Evolutionary conservation across 768 basidiomycete genomes (phyloP), one percentile per base, ranked within the genome.

Genomic region (Calocybe gangraenosa): DNA sequence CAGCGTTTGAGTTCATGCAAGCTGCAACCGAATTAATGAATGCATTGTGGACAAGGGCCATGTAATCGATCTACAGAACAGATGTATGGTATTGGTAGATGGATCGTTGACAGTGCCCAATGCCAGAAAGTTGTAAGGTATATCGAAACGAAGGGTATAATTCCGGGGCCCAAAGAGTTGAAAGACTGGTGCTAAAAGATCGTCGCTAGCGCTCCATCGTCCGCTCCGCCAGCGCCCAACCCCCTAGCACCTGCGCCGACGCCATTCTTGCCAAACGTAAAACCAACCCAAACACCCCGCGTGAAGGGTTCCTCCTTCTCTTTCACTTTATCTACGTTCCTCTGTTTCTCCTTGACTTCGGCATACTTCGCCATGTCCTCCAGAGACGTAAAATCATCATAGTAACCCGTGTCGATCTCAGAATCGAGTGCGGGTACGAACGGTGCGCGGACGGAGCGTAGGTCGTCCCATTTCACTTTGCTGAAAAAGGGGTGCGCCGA

Each of bases 311-410:
- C 89, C 3, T 89, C 91, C 63, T 88, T 88, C 70, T 98, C 95
- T 64, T 77, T 82, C 14, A 97, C 89, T 46, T 78, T 78, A 19
- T 95, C 95, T 19, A 99, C 94, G 60, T 97, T 94, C 58, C 69
- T 73, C 67, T 97, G 93, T 67, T 98, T 99, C 73, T 96, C 96
- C 65, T 88, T 81, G 6, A 99, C 96, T 64, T 99, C 95, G 9
- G 94, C 92, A 60, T 98, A 98, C 69, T 98, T 98, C 40, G 91
- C 92, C 94, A 97, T 97, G 60, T 98, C 95, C 47, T 94, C 90
- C 3, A 77, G 69, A 3, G 79, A 85, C 2, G 84, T 84, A 62
- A 93, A 93, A 61, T 92, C 91, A 55, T 93, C 91, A 66, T 92
- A 94, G 65, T 94, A 94, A 14, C 92, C 93, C 1, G 93, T 92